Base-by-base conservation (phyloP, 108 stramenopile species). In the Cyclotella kingstonii region DNA sequence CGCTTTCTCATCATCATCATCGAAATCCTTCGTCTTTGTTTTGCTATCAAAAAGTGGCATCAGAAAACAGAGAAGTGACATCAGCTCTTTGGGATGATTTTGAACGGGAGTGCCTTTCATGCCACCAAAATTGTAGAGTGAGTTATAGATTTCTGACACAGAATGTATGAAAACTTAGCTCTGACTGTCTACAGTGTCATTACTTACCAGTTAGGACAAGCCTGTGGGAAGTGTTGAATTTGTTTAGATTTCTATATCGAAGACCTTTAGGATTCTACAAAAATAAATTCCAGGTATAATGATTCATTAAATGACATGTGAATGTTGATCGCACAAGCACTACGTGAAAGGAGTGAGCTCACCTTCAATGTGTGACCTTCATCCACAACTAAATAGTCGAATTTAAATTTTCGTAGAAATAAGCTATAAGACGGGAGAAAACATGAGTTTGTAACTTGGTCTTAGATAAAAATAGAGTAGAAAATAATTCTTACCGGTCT, bases 41-140 rank as follows among this genome's bases (percentile, higher is more conserved):
- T 63, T 59, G 33, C 64, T 59, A 23, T 83, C 77, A 60, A 92
- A 92, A 7, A 92, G 68, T 18, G 90, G 88, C 91, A 91, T 90
- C 34, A 92, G 73, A 57, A 93, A 95, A 41, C 84, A 87, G 3
- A 95, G 73, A 45, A 95, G 77, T 42, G 85, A 83, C 76, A 93
- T 76, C 36, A 95, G 57, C 35, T 95, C 94, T 50, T 86, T 79
- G 2, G 91, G 84, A 23, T 68, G 71, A 68, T 95, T 95, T 59
- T 93, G 88, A 4, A 93, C 79, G 21, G 83, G 82, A 36, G 85
- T 84, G 17, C 79, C 80, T 34, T 56, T 30, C 10, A 29, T 4
- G 26, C 28, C 10, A 30, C 12, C 5, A 26, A 5, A n/a, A n/a
- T n/a, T n/a, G n/a, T n/a, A n/a, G n/a, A n/a, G n/a, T n/a, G n/a